These are phyloP conservation scores for Aspergillus saccharolyticus DNA, from an alignment of 495 filamentous ascomycete species.

Conservation along the genomic window DNA sequence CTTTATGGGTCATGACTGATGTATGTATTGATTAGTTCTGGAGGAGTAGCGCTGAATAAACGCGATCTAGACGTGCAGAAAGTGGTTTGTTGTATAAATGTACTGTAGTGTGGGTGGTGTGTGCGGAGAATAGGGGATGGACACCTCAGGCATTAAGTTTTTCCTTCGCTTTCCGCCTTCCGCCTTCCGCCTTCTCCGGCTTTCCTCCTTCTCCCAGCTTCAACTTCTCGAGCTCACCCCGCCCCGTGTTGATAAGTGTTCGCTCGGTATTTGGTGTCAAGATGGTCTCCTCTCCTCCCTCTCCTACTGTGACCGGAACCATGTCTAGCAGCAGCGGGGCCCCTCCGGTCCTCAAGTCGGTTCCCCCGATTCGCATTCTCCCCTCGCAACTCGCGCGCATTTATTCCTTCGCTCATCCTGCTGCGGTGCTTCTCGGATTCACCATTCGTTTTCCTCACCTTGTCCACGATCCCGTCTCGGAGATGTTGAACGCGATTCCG, in stretches of 20 bases:
- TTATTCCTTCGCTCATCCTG: conserved; percentile 61
- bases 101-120: too few relatives aligned
- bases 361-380: conserved; percentile 42
- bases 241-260: conserved; percentile 19
- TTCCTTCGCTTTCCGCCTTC: background rate
- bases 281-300: conserved; percentile 3
- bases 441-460: conserved; percentile 58
- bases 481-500: conserved; percentile 57
- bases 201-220: background rate
- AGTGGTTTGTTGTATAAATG: too few relatives aligned
- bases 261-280: background rate
- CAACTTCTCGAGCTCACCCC: background rate
- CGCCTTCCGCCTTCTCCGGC: conserved; percentile 5
- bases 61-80: conserved; percentile 1
- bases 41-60: conserved; percentile 1
- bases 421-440: conserved; percentile 57
- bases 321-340: background rate
- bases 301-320: conserved; percentile 1
- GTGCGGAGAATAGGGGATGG: background rate
- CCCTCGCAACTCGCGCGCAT: conserved; percentile 39
- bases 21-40: conserved; percentile 12
- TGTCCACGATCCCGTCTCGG: conserved; percentile 64
- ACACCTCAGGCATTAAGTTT: background rate
- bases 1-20: conserved; percentile 27
- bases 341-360: conserved; percentile 15